Conservation (phyloP, 1,139 yeast species). For the Eremothecium sinecaudum region DNA sequence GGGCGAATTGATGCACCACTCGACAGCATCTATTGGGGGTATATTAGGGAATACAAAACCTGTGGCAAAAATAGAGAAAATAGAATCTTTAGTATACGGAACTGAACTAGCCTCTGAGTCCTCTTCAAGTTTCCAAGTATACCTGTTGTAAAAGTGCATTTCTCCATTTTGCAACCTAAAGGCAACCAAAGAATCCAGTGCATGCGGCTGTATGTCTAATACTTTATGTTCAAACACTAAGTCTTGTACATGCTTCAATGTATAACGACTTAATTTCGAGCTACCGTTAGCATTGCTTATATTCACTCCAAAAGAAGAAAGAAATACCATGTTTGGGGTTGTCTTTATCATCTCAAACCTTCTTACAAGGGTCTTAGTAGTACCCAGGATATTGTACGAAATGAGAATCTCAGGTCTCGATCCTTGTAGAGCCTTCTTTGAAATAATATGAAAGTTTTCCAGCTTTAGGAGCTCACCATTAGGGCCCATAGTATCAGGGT, state of each 20-base stretch:
- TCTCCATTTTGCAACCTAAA: conserved; percentile 26
- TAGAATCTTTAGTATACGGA: conserved; percentile 12
- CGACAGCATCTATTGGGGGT: conserved; percentile 19
- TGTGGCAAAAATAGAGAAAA: conserved; percentile 27
- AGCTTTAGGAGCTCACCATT: conserved; percentile 21
- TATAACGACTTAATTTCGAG: background rate
- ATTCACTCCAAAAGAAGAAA: conserved; percentile 1
- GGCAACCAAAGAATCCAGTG: conserved; percentile 23
- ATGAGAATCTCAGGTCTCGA: conserved; percentile 25
- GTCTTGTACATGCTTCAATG: conserved; percentile 9
- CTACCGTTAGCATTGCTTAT: background rate
- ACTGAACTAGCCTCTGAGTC: conserved; percentile 6
- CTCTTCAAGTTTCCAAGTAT: conserved; percentile 27
- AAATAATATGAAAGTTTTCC: conserved; percentile 21
- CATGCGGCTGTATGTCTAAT: conserved; percentile 21
- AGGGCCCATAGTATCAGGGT: conserved; percentile 20
- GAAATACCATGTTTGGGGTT: conserved; percentile 5
- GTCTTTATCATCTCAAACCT: conserved; percentile 13
- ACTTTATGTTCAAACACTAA: conserved; percentile 19
- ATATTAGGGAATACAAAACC: conserved; percentile 23
- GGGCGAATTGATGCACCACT: conserved; percentile 28
- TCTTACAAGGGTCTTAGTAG: conserved; percentile 21
- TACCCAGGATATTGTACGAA: conserved; percentile 21
- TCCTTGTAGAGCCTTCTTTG: conserved; percentile 27
- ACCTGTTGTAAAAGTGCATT: conserved; percentile 21